A percentile compares a stretch with the other conserved stretches of the same genome.
Conservation (phyloP, 129 eudicot genomes). For the Tanacetum coccineum region DNA sequence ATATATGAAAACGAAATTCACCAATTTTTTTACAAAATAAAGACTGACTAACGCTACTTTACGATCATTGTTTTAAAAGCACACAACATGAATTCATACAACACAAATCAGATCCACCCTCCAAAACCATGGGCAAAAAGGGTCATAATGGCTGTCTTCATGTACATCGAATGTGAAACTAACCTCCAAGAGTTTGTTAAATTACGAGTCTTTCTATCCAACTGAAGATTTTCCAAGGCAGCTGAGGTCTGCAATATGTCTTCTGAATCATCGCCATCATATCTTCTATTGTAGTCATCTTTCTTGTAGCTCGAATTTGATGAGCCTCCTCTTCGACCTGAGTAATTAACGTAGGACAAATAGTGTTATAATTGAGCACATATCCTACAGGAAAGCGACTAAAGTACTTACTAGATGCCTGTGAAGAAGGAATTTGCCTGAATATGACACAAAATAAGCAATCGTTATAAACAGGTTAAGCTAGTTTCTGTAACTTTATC, state of each 20-base stretch:
- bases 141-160: too few relatives aligned
- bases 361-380: conserved; percentile 7
- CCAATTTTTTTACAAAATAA: not conserved
- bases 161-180: too few relatives aligned
- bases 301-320: conserved; percentile 68
- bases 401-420: conserved; percentile 64
- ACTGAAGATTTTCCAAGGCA: conserved; percentile 79
- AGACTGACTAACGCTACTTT: conserved; percentile 10
- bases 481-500: too few relatives aligned
- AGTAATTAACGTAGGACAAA: conserved; percentile 7
- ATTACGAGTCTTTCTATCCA: conserved; percentile 87
- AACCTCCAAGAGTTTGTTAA: conserved; percentile 82
- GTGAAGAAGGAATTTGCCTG: conserved; percentile 72
- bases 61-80: conserved; percentile 3
- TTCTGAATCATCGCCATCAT: conserved; percentile 70
- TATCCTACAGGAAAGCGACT: not conserved
- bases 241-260: conserved; percentile 68
- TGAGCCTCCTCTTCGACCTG: conserved; percentile 79
- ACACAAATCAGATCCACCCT: conserved; percentile 12
- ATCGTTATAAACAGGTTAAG: conserved; percentile 2
- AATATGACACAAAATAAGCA: conserved; percentile 22
- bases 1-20: not conserved
- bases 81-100: conserved; percentile 12
- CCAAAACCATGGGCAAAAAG: not conserved
- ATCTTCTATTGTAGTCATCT: conserved; percentile 86